Evolutionary conservation across 257 asterid genomes (phyloP).

Genomic region (Capsicum chinense): DNA sequence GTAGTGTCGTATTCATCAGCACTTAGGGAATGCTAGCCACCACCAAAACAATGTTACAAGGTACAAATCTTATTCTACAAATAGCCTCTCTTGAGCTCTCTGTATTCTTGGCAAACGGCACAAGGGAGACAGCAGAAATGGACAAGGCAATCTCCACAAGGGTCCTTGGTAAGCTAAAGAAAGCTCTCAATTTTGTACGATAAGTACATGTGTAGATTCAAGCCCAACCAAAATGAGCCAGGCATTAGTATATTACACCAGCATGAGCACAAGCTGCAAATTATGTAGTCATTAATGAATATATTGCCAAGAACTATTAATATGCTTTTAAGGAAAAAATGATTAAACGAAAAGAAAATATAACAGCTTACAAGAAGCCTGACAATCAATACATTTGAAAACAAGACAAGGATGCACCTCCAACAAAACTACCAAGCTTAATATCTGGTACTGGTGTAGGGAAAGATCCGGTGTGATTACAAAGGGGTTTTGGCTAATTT

Average conservation of each 20-base stretch:
- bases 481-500: background rate
- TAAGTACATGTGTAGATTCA: conserved; percentile 40
- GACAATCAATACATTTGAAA: background rate
- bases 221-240: conserved; percentile 34
- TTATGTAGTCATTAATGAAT: background rate
- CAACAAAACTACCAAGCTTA: background rate
- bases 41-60: no score
- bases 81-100: conserved; percentile 37
- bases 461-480: background rate
- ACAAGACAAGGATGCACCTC: conserved; percentile 24
- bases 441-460: background rate
- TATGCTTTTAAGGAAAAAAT: no score
- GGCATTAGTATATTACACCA: conserved; percentile 35
- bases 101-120: conserved; percentile 41
- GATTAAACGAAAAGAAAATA: background rate
- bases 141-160: conserved; percentile 35
- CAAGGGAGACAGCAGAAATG: conserved; percentile 37
- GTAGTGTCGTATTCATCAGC: no score
- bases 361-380: conserved; percentile 31
- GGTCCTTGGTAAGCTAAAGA: conserved; percentile 38
- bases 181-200: conserved; percentile 40
- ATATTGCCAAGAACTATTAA: background rate
- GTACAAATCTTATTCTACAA: background rate
- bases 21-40: no score
- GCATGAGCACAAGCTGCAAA: conserved; percentile 41